phyloP scores from a whole-genome alignment of 345 rosid genomes.

The Draba incana region DNA sequence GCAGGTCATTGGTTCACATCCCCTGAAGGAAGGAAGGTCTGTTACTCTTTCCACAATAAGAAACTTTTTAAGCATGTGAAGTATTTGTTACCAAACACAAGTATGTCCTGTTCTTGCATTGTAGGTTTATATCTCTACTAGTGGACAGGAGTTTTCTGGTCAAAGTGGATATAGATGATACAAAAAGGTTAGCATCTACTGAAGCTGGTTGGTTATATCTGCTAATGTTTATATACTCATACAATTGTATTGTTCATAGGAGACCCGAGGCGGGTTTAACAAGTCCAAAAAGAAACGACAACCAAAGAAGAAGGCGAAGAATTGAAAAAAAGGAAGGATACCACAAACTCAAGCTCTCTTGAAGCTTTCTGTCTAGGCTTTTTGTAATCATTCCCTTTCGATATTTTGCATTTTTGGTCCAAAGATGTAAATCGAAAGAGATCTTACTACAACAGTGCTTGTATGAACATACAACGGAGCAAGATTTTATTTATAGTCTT shows the following conservation, averaged over 20 bases:
- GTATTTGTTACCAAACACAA: too few relatives aligned
- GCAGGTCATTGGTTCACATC: slow-evolving; percentile 76
- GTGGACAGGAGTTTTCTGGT: slow-evolving; percentile 83
- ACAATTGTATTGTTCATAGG: slow-evolving; percentile 47
- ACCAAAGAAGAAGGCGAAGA: slow-evolving; percentile 45
- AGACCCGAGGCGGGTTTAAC: slow-evolving; percentile 47
- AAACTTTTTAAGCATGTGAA: too few relatives aligned
- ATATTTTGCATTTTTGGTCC: background rate
- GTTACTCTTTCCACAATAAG: slow-evolving; percentile 18
- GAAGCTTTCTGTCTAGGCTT: background rate
- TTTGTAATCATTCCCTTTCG: slow-evolving; percentile 10
- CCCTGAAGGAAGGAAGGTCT: slow-evolving; percentile 79
- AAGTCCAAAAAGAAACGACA: slow-evolving; percentile 53
- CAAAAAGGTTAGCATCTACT: slow-evolving; percentile 59
- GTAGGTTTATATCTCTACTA: slow-evolving; percentile 74
- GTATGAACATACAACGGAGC: too few relatives aligned
- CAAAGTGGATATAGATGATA: slow-evolving; percentile 72
- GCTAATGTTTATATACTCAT: background rate
- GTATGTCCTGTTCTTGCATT: background rate
- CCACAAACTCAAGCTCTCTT: slow-evolving; percentile 4
- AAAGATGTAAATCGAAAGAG: slow-evolving; percentile 3
- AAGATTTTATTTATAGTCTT: too few relatives aligned
- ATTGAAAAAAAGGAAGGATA: slow-evolving; percentile 4
- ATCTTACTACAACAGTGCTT: background rate
- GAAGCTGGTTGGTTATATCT: slow-evolving; percentile 13